phyloP scores from a whole-genome alignment of 1,284 basidiomycete species.

The Cutaneotrichosporon dermatis region DNA sequence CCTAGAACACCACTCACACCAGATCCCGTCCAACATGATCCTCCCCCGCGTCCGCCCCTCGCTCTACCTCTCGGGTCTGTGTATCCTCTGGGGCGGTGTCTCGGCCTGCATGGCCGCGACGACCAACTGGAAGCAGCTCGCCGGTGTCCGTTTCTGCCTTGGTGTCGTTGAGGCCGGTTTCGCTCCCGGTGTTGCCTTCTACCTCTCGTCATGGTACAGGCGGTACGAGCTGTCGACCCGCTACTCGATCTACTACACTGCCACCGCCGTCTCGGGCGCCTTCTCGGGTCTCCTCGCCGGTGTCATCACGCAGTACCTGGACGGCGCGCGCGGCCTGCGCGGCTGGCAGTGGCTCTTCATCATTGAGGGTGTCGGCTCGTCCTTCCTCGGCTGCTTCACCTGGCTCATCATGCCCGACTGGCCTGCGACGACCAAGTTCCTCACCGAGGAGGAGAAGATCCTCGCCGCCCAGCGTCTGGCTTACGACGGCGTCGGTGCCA shows the following conservation, averaged over 20 bases:
- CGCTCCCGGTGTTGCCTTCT: constrained; percentile 37
- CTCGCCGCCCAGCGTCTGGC: constrained; percentile 50
- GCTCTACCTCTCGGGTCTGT: constrained; percentile 31
- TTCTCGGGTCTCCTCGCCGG: constrained; percentile 50
- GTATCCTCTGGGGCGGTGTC: constrained; percentile 41
- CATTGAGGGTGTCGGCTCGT: constrained; percentile 43
- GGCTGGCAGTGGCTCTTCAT: constrained; percentile 49
- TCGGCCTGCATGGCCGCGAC: constrained; percentile 40
- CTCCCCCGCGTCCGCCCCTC: constrained; percentile 37
- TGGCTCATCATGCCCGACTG: constrained; percentile 46
- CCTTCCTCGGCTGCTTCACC: constrained; percentile 32
- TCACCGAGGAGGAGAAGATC: constrained; percentile 47
- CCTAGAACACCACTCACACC: no score
- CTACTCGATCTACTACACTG: constrained; percentile 47
- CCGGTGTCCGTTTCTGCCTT: constrained; percentile 37
- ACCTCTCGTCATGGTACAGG: constrained; percentile 26
- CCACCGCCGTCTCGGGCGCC: constrained; percentile 48
- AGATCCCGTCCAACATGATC: constrained; percentile 34
- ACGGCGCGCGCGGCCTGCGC: constrained; percentile 39
- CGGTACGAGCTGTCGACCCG: constrained; percentile 11
- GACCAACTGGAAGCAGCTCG: constrained; percentile 35
- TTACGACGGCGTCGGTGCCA: constrained; percentile 46
- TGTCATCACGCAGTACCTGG: constrained; percentile 41
- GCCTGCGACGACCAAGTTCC: constrained; percentile 49
- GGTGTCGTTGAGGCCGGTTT: constrained; percentile 38